Percentiles rank a stretch among this genome's conserved stretches.
phyloP scores from a whole-genome alignment of 805 yeast species.

The Metschnikowia peoriensis region DNA sequence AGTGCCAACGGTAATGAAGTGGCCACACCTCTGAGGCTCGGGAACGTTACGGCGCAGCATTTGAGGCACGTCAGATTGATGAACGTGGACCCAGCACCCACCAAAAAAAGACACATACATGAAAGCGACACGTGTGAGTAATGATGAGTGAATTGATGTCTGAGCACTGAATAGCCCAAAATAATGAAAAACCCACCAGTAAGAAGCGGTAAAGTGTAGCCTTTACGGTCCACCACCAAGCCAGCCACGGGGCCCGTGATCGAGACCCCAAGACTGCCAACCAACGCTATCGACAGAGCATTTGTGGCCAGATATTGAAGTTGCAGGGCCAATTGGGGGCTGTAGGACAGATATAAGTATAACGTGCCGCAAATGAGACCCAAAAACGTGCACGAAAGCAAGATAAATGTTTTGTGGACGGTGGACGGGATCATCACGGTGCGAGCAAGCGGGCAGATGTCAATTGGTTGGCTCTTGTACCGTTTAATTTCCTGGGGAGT shows the following conservation, averaged over 20 bases:
- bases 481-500: background rate
- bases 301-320: conserved; percentile 60
- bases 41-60: conserved; percentile 70
- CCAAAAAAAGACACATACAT: conserved; percentile 46
- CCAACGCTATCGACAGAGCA: conserved; percentile 61
- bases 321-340: conserved; percentile 68
- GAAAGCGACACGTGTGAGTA: conserved; percentile 41
- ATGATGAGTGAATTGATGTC: conserved; percentile 45
- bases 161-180: conserved; percentile 56
- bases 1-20: conserved; percentile 73
- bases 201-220: conserved; percentile 53
- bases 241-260: conserved; percentile 70
- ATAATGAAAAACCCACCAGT: conserved; percentile 50
- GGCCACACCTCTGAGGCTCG: conserved; percentile 67
- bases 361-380: conserved; percentile 71
- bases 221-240: conserved; percentile 56
- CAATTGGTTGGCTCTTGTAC: background rate
- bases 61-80: conserved; percentile 65
- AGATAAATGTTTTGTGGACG: conserved; percentile 21
- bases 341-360: conserved; percentile 72
- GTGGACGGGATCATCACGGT: conserved; percentile 14
- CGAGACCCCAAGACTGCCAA: conserved; percentile 66
- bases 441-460: background rate
- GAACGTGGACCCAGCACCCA: conserved; percentile 71
- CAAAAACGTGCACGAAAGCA: conserved; percentile 28